phyloP scores from a whole-genome alignment of 345 rosid species.

The Triadica sebifera region DNA sequence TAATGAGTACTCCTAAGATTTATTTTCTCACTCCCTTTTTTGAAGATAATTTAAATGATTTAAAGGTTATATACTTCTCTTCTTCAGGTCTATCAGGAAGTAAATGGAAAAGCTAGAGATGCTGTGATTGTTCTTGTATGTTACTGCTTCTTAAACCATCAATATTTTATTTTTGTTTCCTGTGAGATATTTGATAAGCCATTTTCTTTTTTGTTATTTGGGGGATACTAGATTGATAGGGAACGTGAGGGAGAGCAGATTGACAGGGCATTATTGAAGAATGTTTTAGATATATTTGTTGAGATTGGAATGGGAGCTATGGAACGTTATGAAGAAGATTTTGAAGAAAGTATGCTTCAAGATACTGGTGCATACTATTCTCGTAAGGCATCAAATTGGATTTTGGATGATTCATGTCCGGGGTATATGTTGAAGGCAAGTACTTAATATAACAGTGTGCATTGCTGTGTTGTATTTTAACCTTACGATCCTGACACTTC shows the following conservation, averaged over 20 bases:
- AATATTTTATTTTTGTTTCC: neutral
- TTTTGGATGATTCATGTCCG: slow-evolving; percentile 70
- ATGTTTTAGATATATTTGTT: slow-evolving; percentile 68
- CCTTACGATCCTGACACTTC: neutral
- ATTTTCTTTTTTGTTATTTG: neutral
- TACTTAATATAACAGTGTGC: neutral
- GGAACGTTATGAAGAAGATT: slow-evolving; percentile 71
- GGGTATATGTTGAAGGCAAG: slow-evolving; percentile 79
- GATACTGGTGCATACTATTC: slow-evolving; percentile 76
- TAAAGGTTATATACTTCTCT: neutral
- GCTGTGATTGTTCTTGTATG: slow-evolving; percentile 72
- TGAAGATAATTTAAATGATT: neutral
- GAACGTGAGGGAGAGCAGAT: slow-evolving; percentile 92
- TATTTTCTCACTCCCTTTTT: neutral
- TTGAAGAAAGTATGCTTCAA: slow-evolving; percentile 66
- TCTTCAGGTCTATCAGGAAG: slow-evolving; percentile 56
- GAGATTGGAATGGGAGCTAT: slow-evolving; percentile 82
- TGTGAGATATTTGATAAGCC: slow-evolving; percentile 15
- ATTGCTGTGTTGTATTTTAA: neutral
- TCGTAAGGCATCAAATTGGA: slow-evolving; percentile 88
- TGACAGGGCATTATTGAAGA: slow-evolving; percentile 74
- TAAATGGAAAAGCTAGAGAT: slow-evolving; percentile 56
- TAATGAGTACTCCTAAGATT: neutral
- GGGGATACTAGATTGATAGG: slow-evolving; percentile 56
- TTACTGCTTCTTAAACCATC: slow-evolving; percentile 11